Evolutionary conservation across 208 protist species (phyloP).

Genomic region (Acanthamoeba triangularis): DNA sequence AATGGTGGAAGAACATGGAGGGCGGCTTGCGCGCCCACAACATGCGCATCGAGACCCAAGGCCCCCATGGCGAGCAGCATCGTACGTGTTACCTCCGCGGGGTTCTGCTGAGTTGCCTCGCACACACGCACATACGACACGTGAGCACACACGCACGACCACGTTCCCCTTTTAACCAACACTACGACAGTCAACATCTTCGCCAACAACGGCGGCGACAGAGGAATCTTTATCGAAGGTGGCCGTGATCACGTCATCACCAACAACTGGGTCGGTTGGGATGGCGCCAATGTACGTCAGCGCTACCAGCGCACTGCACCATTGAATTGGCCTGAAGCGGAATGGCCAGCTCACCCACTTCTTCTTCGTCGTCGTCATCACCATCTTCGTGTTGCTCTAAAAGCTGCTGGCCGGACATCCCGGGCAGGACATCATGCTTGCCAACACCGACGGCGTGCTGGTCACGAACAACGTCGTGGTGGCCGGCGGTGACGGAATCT

Average conservation of each 20-base stretch:
- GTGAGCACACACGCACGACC: too few relatives aligned
- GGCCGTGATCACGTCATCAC: neutral
- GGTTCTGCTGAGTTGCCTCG: neutral
- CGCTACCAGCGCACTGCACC: neutral
- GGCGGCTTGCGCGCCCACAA: neutral
- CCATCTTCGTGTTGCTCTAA: neutral
- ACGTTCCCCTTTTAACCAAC: neutral
- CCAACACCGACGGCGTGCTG: neutral
- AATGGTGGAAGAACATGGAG: neutral
- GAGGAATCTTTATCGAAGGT: neutral
- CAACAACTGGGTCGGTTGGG: neutral
- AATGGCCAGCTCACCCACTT: neutral
- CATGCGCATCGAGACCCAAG: neutral
- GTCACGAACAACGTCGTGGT: neutral
- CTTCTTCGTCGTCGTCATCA: neutral
- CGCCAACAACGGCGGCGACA: neutral
- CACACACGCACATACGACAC: neutral
- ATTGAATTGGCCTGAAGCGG: too few relatives aligned
- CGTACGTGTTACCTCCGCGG: neutral
- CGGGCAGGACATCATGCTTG: neutral
- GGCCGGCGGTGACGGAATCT: neutral
- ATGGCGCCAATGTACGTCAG: neutral
- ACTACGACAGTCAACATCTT: neutral
- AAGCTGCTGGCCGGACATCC: neutral
- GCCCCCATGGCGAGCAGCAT: neutral